Conservation (phyloP, 2,329 filamentous ascomycete genomes). For the Ceratocystis destructans region DNA sequence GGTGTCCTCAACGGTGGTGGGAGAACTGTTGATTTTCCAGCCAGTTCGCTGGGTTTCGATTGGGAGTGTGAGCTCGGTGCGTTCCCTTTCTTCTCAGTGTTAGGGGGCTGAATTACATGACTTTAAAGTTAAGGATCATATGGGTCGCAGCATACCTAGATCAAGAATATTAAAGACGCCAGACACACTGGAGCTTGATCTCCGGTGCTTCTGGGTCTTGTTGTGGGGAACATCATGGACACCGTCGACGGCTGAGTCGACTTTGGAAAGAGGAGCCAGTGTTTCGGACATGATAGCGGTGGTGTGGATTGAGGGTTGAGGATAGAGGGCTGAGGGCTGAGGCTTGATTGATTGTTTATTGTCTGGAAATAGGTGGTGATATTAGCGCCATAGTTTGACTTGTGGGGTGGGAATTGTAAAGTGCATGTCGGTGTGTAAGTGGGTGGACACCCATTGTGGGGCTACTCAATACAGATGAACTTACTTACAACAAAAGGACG, state of each 20-base stretch:
- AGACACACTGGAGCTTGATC: conserved; percentile 57
- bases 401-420: conserved; percentile 1
- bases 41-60: conserved; percentile 76
- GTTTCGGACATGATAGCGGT: conserved; percentile 30
- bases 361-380: neutral
- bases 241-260: conserved; percentile 83
- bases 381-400: neutral
- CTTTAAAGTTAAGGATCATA: conserved; percentile 10
- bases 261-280: conserved; percentile 53
- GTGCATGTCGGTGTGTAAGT: conserved; percentile 3
- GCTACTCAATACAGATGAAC: neutral
- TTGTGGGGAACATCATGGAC: conserved; percentile 27
- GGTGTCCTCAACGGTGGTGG: conserved; percentile 64
- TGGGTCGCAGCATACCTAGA: conserved; percentile 47
- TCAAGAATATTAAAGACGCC: conserved; percentile 67
- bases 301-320: neutral
- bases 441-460: neutral
- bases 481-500: neutral
- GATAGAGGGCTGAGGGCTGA: neutral
- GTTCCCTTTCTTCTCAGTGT: conserved; percentile 50
- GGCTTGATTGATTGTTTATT: neutral
- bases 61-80: conserved; percentile 57
- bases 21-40: conserved; percentile 90
- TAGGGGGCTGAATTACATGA: conserved; percentile 11
- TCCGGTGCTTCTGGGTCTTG: conserved; percentile 45